Evolutionary conservation across 495 filamentous ascomycete genomes (phyloP).

Genomic region (Penicillium ochrochloron): DNA sequence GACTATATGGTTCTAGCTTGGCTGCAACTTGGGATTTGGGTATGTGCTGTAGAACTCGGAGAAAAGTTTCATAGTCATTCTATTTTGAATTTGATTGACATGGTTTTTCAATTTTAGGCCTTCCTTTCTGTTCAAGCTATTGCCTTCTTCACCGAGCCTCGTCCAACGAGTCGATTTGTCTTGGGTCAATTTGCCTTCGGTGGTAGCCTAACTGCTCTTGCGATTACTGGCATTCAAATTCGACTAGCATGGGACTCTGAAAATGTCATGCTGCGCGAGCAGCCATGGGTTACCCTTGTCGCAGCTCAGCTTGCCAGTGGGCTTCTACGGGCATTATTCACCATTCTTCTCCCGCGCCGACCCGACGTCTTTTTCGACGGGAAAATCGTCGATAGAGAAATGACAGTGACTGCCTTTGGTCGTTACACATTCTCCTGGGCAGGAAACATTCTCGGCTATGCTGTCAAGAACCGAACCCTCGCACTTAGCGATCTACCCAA

Average conservation of each 20-base stretch:
- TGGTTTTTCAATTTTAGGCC: constrained; percentile 20
- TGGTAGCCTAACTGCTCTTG: constrained; percentile 32
- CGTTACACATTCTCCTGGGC: constrained; percentile 72
- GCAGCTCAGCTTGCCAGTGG: constrained; percentile 32
- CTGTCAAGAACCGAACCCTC: constrained; percentile 58
- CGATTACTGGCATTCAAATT: constrained; percentile 26
- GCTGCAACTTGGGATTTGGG: constrained; percentile 45
- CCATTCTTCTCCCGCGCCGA: constrained; percentile 61
- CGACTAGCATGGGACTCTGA: constrained; percentile 23
- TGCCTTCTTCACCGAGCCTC: constrained; percentile 41
- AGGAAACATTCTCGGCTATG: constrained; percentile 53
- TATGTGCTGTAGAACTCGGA: constrained; percentile 24
- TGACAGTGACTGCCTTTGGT: constrained; percentile 60
- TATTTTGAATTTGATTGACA: neutral
- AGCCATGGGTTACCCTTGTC: constrained; percentile 26
- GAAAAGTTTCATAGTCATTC: neutral
- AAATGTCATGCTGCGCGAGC: constrained; percentile 8
- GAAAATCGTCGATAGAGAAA: constrained; percentile 65
- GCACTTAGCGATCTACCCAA: constrained; percentile 64
- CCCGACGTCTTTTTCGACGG: constrained; percentile 65
- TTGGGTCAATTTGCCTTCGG: constrained; percentile 39
- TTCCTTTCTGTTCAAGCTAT: constrained; percentile 38
- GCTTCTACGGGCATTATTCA: constrained; percentile 36
- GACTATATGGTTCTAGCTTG: constrained; percentile 29
- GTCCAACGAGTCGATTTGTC: constrained; percentile 34